Evolutionary conservation across 2,329 filamentous ascomycete species (phyloP).

Genomic region (Sclerotinia glacialis): DNA sequence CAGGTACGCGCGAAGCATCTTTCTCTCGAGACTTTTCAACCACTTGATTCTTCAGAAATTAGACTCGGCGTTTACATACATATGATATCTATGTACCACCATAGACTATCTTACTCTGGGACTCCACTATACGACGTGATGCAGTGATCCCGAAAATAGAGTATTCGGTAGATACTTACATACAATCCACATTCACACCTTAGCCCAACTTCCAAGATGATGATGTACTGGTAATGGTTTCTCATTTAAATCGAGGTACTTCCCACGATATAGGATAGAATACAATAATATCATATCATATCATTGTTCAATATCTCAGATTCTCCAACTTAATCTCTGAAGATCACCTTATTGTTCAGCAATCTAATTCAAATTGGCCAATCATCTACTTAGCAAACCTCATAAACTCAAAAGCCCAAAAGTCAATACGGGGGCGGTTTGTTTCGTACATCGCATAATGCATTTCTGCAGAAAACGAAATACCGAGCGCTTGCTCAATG

Average conservation of each 20-base stretch:
- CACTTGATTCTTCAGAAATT: slow-evolving; percentile 10
- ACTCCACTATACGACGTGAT: slow-evolving; percentile 12
- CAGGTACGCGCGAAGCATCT: slow-evolving; percentile 16
- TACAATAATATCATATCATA: not conserved
- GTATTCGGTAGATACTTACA: slow-evolving; percentile 7
- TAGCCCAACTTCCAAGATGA: not conserved
- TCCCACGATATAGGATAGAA: too few species aligned
- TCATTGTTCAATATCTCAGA: not conserved
- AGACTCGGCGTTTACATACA: slow-evolving; percentile 19
- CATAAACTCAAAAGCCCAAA: too few species aligned
- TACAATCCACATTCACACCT: not conserved
- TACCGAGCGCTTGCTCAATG: slow-evolving; percentile 7
- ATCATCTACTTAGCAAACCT: too few species aligned
- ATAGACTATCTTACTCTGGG: not conserved
- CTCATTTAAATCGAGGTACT: not conserved
- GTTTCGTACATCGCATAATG: not conserved
- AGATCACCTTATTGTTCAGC: not conserved
- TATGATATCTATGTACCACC: not conserved
- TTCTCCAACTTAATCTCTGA: not conserved
- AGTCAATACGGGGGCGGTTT: too few species aligned
- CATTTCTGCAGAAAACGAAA: slow-evolving; percentile 8
- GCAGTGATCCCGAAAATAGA: slow-evolving; percentile 19
- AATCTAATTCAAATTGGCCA: too few species aligned
- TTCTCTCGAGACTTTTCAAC: not conserved
- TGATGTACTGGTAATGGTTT: not conserved